These are phyloP conservation scores for Puccinia polysora DNA, from an alignment of 1,284 basidiomycete genomes.

Conservation along the genomic window DNA sequence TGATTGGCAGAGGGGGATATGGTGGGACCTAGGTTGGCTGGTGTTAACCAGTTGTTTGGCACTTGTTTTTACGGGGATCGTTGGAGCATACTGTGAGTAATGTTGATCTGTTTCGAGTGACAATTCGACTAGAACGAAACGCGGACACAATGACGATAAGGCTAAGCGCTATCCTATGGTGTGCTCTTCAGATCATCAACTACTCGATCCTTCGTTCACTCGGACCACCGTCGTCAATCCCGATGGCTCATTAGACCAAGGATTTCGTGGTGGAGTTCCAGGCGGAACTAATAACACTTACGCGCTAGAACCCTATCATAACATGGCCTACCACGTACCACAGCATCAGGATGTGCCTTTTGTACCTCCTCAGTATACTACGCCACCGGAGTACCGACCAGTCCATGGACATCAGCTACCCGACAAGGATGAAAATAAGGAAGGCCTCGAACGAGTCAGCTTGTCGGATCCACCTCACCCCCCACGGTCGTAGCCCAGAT, in stretches of 20 bases:
- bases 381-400: constrained; percentile 30
- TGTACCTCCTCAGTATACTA: constrained; percentile 35
- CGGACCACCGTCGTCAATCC: constrained; percentile 7
- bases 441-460: constrained; percentile 42
- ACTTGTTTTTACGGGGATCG: constrained; percentile 30
- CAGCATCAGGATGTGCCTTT: constrained; percentile 37
- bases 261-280: constrained; percentile 21
- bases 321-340: constrained; percentile 14
- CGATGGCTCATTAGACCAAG: constrained; percentile 9
- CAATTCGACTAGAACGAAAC: not conserved
- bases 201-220: constrained; percentile 39
- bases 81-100: constrained; percentile 40
- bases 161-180: not conserved
- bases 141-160: too few species aligned
- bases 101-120: not conserved
- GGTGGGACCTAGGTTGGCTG: constrained; percentile 44
- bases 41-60: constrained; percentile 42
- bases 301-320: constrained; percentile 38
- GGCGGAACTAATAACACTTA: constrained; percentile 19
- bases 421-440: not conserved
- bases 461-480: constrained; percentile 34
- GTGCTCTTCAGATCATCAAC: constrained; percentile 32
- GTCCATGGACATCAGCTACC: not conserved
- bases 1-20: constrained; percentile 43
- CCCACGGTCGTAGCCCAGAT: too few species aligned